Evolutionary conservation across 2,329 filamentous ascomycete genomes (phyloP), one percentile per base, ranked within the genome.

Genomic region (Neocucurbitaria cava): DNA sequence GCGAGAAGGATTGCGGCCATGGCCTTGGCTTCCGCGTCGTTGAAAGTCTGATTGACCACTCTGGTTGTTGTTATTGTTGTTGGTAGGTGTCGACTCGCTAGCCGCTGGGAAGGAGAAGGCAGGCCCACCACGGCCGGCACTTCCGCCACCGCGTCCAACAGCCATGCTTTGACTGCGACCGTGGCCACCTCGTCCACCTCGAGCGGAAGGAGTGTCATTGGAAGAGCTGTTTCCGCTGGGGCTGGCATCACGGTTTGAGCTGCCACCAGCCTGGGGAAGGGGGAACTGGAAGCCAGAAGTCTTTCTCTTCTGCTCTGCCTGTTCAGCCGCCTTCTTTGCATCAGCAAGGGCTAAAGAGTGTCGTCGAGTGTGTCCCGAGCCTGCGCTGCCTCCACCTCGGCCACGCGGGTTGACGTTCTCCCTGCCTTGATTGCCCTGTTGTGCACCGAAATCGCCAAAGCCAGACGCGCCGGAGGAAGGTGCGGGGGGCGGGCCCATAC

Each of bases 221-320:
- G 66, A 52, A 43, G 68, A 59, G 52, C 66, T 70, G 40, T 61
- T 69, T 42, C 76, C 83, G 24, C 84, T 78, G 57, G 87, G 85
- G 62, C 87, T 87, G 42, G 79, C 75, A 46, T 85, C 78, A 46
- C 83, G 80, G 59, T 86, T 83, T 31, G 75, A 77, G 33, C 79
- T 77, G 49, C 85, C 85, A 48, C 85, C 82, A 59, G 88, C 83
- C 43, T 85, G 85, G 45, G 92, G 90, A 48, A 89, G 87, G 15
- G 95, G 94, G 75, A 99, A 99, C 74, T 96, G 93, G 78, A 98
- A 99, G 53, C 88, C 92, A 60, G 91, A 92, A 58, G 93, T 92
- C 50, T 94, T 96, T 76, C 93, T 86, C 81, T 97, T 97, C 82
- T 96, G 94, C 79, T 99, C 95, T 44, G 95, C 95, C 61, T 96